A percentile compares a stretch with the other conserved stretches of the same genome.
phyloP scores from a whole-genome alignment of 257 asterid genomes.

The Mentha longifolia region DNA sequence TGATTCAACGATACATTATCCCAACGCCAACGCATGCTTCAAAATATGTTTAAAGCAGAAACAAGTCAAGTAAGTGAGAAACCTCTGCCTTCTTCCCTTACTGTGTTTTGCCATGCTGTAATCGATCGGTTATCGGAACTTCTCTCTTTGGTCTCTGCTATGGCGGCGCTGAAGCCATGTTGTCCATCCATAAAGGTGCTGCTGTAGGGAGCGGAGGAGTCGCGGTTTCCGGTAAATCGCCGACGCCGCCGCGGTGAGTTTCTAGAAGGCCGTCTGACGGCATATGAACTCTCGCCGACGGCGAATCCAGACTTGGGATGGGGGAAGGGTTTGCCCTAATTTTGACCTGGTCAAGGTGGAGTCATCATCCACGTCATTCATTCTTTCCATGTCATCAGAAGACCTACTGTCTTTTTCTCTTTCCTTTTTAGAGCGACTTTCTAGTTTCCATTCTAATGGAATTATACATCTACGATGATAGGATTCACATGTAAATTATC shows the following conservation, averaged over 20 bases:
- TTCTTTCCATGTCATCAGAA: no score
- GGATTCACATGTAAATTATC: no score
- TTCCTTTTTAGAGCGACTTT: no score
- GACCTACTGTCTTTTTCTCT: no score
- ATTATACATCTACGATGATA: no score
- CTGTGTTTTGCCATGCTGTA: not conserved
- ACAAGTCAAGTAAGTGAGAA: not conserved
- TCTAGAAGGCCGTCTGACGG: not conserved
- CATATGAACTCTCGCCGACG: not conserved
- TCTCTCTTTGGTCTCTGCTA: not conserved
- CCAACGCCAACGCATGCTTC: not conserved
- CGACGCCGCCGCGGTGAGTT: not conserved
- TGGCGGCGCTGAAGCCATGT: not conserved
- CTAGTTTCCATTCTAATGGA: no score
- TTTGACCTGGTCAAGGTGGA: slow-evolving; percentile 14
- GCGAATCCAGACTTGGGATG: no score
- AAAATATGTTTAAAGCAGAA: not conserved
- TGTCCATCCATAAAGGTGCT: not conserved
- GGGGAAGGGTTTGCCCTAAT: not conserved
- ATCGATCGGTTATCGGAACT: not conserved
- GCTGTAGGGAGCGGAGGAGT: not conserved
- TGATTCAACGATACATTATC: not conserved
- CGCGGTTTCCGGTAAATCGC: not conserved
- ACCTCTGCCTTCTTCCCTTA: not conserved
- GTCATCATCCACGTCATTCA: no score